Evolutionary conservation across 148 eudicot species (phyloP), one percentile per base, ranked within the genome.

Genomic region (Agrostemma githago): DNA sequence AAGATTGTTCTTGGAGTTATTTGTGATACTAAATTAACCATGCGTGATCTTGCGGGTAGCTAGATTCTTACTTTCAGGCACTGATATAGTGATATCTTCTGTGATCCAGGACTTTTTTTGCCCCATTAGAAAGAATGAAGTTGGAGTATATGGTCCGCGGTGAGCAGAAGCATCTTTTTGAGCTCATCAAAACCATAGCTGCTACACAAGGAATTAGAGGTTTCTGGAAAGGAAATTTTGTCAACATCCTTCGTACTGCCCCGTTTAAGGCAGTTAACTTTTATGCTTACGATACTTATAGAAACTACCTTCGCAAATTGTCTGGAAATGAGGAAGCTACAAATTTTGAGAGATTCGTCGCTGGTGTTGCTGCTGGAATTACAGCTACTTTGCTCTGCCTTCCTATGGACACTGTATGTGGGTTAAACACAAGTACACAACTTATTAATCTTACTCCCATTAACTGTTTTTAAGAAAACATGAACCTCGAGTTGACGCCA

Each of bases 191-290:
- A 75, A 77, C 84, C 10, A 95, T 95, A 70, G 89, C 93, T 26
- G 79, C 89, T 72, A 84, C 91, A 74, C 90, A 95, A 85, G 98
- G 98, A 74, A 81, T 95, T 57, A 83, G 79, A 81, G 98, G 98
- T 74, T 92, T 95, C 74, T 95, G 98, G 98, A 95, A 92, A 83
- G 98, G 98, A 53, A 95, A 95, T 81, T 92, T 95, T 79, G 97
- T 95, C 75, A 95, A 95, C 83, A 89, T 95, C 75, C 92, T 95
- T 65, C 93, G 97, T 1, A 92, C 97, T 0, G 98, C 98, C 69
- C 98, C 98, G 26, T 95, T 95, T 72, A 95, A 95, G 86, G 81
- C 98, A 56, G 89, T 95, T 79, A 95, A 92, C 72, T 94, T 91
- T 77, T 94, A 89, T 77, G 89, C 98, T n/a, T 94, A 94, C 80